These are phyloP conservation scores for Cardiospermum halicacabum DNA, from an alignment of 345 rosid species.

Conservation along the genomic window DNA sequence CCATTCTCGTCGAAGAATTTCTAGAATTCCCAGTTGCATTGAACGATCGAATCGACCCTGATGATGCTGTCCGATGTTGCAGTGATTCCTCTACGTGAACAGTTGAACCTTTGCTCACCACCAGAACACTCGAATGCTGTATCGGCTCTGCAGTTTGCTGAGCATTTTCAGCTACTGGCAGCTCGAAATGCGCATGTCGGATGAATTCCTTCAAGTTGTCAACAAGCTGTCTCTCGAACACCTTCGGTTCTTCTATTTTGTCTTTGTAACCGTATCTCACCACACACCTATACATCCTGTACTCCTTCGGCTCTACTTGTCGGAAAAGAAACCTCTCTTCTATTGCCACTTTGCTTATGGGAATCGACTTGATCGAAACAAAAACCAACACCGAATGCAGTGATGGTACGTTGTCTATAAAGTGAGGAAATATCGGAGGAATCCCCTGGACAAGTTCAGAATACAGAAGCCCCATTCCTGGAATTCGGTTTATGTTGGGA, in stretches of 20 bases:
- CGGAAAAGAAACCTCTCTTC: slow-evolving; percentile 71
- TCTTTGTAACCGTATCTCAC: slow-evolving; percentile 60
- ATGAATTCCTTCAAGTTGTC: slow-evolving; percentile 50
- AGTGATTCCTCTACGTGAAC: slow-evolving; percentile 35
- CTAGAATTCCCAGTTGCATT: no score
- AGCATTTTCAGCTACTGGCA: slow-evolving; percentile 16
- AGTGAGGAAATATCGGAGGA: slow-evolving; percentile 53
- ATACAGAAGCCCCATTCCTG: slow-evolving; percentile 34
- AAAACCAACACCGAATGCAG: slow-evolving; percentile 30
- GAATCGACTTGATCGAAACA: slow-evolving; percentile 49
- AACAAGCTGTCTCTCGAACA: slow-evolving; percentile 47
- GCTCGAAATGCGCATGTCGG: slow-evolving; percentile 32
- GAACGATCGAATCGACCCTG: slow-evolving; percentile 40
- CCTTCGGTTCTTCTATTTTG: slow-evolving; percentile 27
- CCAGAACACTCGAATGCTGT: slow-evolving; percentile 13
- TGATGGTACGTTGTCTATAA: slow-evolving; percentile 37
- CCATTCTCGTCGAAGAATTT: no score
- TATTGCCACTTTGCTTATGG: slow-evolving; percentile 38
- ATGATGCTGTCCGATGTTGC: slow-evolving; percentile 28
- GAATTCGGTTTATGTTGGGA: slow-evolving; percentile 30
- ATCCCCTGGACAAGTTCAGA: slow-evolving; percentile 48
- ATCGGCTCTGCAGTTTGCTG: background rate
- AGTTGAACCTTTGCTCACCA: slow-evolving; percentile 16
- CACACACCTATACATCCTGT: no score
- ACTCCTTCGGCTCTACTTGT: slow-evolving; percentile 50